Percentiles rank a stretch among this genome's conserved stretches.
These are phyloP conservation scores for Clathrospora elynae DNA, from an alignment of 2,329 filamentous ascomycete genomes.

Conservation along the genomic window DNA sequence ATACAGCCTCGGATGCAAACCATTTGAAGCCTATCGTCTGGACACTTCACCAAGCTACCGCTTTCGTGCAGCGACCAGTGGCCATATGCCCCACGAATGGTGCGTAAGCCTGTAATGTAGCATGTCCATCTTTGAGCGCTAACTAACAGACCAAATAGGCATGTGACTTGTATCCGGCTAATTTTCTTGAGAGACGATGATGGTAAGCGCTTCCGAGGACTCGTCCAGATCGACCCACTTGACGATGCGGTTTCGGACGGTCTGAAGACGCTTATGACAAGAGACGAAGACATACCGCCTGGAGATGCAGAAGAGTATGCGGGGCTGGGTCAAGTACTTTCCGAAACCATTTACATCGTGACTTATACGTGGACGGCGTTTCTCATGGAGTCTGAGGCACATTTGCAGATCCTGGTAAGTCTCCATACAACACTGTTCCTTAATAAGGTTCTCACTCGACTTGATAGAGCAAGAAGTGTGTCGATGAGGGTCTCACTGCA, in stretches of 20 bases:
- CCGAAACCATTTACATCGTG: constrained; percentile 7
- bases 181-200: not conserved
- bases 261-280: constrained; percentile 7
- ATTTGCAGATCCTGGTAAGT: constrained; percentile 11
- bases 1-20: constrained; percentile 1
- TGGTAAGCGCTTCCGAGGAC: not conserved
- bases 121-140: too few species aligned
- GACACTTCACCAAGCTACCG: constrained; percentile 1
- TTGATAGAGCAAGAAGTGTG: constrained; percentile 18
- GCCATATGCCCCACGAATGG: constrained; percentile 2
- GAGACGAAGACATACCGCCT: constrained; percentile 1
- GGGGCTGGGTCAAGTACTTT: constrained; percentile 11
- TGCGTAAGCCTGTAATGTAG: too few species aligned
- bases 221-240: constrained; percentile 8
- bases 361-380: constrained; percentile 8
- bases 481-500: constrained; percentile 6
- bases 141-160: not conserved
- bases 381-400: constrained; percentile 9
- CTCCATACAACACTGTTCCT: too few species aligned
- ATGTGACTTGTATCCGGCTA: constrained; percentile 8
- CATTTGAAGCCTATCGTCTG: not conserved
- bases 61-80: constrained; percentile 1
- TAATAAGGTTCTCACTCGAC: too few species aligned
- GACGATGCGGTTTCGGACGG: constrained; percentile 6
- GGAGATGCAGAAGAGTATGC: constrained; percentile 3